Percentiles rank a stretch among this genome's conserved stretches.
Evolutionary conservation across 805 yeast genomes (phyloP).

Genomic region (Martiniozyma abietophila): DNA sequence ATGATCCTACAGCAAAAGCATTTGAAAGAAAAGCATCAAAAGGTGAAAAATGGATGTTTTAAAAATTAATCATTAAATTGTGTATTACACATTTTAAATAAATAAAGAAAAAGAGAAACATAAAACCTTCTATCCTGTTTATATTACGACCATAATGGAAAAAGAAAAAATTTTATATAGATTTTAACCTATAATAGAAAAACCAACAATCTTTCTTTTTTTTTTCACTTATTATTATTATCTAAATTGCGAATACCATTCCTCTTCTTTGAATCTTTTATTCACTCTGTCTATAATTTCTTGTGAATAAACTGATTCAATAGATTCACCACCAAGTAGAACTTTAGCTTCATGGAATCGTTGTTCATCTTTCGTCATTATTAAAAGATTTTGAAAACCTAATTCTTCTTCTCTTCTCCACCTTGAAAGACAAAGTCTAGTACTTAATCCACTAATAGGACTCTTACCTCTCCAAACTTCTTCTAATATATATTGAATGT

Average conservation of each 20-base stretch:
- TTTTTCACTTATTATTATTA: constrained; percentile 9
- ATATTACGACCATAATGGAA: constrained; percentile 6
- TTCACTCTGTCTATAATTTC: constrained; percentile 50
- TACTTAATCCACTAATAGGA: constrained; percentile 73
- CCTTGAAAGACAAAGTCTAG: constrained; percentile 68
- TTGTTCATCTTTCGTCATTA: constrained; percentile 86
- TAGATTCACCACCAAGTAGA: constrained; percentile 53
- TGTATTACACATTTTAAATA: neutral
- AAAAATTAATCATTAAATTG: neutral
- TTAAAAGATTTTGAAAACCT: constrained; percentile 68
- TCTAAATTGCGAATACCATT: constrained; percentile 54
- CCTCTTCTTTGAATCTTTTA: constrained; percentile 66
- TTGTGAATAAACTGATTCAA: constrained; percentile 54
- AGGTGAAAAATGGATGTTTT: constrained; percentile 53
- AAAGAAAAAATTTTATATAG: neutral
- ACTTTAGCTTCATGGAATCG: constrained; percentile 68
- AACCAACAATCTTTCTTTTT: neutral
- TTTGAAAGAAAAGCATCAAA: constrained; percentile 46
- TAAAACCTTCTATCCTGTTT: neutral
- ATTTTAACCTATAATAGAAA: neutral
- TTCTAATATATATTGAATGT: constrained; percentile 75
- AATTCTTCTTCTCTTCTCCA: constrained; percentile 72
- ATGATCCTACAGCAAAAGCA: constrained; percentile 32
- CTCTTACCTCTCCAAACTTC: constrained; percentile 92
- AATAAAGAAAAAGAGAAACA: neutral